phyloP scores from a whole-genome alignment of 257 asterid genomes.

The Osmanthus fragrans region DNA sequence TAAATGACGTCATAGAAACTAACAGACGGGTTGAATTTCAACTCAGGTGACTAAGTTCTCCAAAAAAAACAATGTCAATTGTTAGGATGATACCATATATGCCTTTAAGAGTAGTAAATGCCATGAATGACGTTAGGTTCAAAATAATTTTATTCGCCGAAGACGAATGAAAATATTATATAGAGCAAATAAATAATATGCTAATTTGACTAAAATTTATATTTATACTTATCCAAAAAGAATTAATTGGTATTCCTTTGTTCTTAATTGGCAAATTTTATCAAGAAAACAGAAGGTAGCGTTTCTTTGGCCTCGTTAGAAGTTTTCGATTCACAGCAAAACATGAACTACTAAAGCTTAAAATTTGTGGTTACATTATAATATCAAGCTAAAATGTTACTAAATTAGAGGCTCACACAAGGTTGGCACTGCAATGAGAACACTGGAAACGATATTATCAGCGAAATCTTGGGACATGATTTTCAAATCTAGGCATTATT shows the following conservation, averaged over 20 bases:
- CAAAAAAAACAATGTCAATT: conserved; percentile 6
- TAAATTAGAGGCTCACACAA: neutral
- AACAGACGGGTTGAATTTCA: neutral
- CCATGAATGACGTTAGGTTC: neutral
- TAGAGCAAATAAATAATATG: neutral
- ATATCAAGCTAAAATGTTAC: neutral
- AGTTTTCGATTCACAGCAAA: neutral
- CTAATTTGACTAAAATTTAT: no score
- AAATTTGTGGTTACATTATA: neutral
- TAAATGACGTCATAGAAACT: conserved; percentile 2
- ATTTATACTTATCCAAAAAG: no score
- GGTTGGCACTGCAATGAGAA: neutral
- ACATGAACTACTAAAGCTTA: neutral
- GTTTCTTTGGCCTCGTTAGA: no score
- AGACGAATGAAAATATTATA: no score
- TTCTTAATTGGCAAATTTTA: no score
- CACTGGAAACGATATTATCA: neutral
- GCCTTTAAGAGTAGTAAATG: conserved; percentile 2
- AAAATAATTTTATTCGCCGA: neutral
- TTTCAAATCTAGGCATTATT: neutral
- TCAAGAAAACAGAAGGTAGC: no score
- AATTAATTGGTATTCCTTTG: no score
- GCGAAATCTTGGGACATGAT: neutral
- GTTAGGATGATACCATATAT: neutral
- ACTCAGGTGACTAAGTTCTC: neutral